Percentiles rank a stretch among this genome's conserved stretches.
These are phyloP conservation scores for Talaromyces adpressus DNA, from an alignment of 495 filamentous ascomycete genomes.

Conservation along the genomic window DNA sequence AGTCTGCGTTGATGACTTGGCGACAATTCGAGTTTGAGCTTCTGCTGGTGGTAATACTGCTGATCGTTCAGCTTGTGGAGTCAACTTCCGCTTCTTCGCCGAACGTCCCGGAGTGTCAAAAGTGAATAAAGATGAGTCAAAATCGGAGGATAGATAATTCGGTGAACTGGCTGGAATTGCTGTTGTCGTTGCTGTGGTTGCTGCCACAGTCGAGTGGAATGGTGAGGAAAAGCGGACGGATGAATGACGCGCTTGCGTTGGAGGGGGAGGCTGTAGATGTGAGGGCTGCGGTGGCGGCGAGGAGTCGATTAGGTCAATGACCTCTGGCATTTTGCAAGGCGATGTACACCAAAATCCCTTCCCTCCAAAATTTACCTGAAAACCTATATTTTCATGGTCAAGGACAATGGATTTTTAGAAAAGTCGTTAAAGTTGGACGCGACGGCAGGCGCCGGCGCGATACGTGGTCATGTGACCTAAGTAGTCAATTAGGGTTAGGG, in stretches of 20 bases:
- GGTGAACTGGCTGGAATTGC: neutral
- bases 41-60: neutral
- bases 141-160: slow-evolving; percentile 43
- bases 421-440: neutral
- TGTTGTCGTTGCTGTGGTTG: neutral
- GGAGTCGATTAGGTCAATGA: slow-evolving; percentile 38
- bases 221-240: neutral
- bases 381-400: neutral
- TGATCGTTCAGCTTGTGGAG: slow-evolving; percentile 1
- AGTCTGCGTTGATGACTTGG: slow-evolving; percentile 1
- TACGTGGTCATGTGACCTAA: neutral
- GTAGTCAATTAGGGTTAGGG: neutral
- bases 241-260: slow-evolving; percentile 8
- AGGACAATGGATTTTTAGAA: neutral
- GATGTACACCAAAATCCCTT: neutral
- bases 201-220: neutral
- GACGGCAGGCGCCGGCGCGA: neutral
- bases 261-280: slow-evolving; percentile 14
- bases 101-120: slow-evolving; percentile 30
- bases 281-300: slow-evolving; percentile 14
- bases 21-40: neutral
- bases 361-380: neutral
- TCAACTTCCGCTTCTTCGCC: slow-evolving; percentile 36
- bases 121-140: slow-evolving; percentile 31
- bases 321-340: slow-evolving; percentile 29